Evolutionary conservation across 306 rosid genomes (phyloP), one percentile per base, ranked within the genome.

Genomic region (Vigna radiata): DNA sequence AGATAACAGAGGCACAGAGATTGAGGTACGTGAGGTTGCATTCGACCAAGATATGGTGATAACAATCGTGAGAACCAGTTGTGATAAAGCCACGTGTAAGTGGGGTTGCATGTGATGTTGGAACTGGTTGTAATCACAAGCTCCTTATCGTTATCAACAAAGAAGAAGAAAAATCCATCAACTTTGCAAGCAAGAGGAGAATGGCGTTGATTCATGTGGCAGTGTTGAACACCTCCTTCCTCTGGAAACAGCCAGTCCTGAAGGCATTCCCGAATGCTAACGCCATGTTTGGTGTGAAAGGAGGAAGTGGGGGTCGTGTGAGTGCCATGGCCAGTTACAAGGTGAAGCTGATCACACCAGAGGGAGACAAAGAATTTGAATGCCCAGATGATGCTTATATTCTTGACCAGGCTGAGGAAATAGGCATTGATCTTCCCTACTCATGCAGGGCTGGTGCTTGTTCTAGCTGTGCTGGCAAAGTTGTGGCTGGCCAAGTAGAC

Each of bases 391-490:
- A 92, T 19, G 88, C 29, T 0, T 95, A 92, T 90, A 76, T 95
- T 31, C 88, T 95, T 5, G 97, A 95, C 79, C 79, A 47, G 0
- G 97, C 99, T 0, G 99, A 92, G 61, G 96, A 95, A 3, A 0
- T 6, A 0, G 96, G 97, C 0, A 0, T 87, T 27, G 99, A 95
- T 0, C 89, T 92, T 37, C 99, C 97, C 0, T 91, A 90, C 84
- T 95, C 99, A 0, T 95, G 97, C 87, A 82, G 97, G 43, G 99
- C 99, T 8, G 97, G 99, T 3, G 81, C 99, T 19, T 95, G 99
- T 86, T 95, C 99, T 63, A 83, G 97, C 0, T 95, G 97, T 17
- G 93, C 92, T 8, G 99, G 91, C 2, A 90, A 82, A 68, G 81
- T 95, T 25, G 75, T 64, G 2, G 0, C 0, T 3, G 99, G 97